Conservation (phyloP, 441 rosid genomes). For the Theobroma grandiflorum region DNA sequence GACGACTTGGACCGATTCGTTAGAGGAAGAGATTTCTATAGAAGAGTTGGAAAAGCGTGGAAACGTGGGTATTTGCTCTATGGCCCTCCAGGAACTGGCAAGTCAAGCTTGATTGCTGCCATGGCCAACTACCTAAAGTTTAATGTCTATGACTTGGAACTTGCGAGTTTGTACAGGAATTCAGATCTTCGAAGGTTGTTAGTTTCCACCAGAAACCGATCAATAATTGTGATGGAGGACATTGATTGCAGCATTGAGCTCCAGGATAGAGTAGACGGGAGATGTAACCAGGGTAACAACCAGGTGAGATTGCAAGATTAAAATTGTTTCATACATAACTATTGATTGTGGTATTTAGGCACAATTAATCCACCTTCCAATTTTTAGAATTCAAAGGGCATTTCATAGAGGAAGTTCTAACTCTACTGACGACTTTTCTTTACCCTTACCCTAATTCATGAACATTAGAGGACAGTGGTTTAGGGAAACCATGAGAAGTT, state of each 20-base stretch:
- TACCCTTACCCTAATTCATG: no score
- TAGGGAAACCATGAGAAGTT: no score
- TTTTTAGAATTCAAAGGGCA: no score
- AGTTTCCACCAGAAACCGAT: slow-evolving; percentile 26
- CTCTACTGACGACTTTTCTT: no score
- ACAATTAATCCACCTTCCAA: no score
- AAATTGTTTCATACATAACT: neutral
- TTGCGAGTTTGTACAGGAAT: neutral
- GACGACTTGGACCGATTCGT: slow-evolving; percentile 46
- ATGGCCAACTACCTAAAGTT: slow-evolving; percentile 38
- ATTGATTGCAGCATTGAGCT: slow-evolving; percentile 32
- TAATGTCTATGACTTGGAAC: slow-evolving; percentile 29
- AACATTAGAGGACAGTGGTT: no score
- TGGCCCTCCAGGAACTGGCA: slow-evolving; percentile 34
- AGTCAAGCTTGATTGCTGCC: slow-evolving; percentile 39
- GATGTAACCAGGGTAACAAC: neutral
- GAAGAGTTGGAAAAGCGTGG: slow-evolving; percentile 45
- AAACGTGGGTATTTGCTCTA: slow-evolving; percentile 39
- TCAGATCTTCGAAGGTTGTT: slow-evolving; percentile 16
- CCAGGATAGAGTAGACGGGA: slow-evolving; percentile 7
- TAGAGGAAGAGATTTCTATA: slow-evolving; percentile 37
- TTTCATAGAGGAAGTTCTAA: no score
- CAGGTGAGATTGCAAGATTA: neutral
- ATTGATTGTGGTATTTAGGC: no score
- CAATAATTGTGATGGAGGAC: slow-evolving; percentile 33